Conservation (phyloP, 2,329 filamentous ascomycete species). For the Ophidiomyces ophidiicola region DNA sequence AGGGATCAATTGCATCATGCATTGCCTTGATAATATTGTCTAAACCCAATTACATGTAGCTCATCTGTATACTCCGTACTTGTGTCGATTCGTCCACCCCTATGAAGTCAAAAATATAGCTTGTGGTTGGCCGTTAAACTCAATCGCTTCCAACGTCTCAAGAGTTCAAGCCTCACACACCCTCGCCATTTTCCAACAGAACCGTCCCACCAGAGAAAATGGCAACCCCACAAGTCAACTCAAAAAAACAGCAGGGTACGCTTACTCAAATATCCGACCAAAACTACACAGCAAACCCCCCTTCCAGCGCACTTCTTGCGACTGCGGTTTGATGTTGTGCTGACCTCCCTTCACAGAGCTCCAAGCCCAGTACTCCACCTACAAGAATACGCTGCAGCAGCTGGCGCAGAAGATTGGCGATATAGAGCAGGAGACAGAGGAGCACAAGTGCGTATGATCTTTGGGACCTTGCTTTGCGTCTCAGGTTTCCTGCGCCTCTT, state of each 20-base stretch:
- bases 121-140: too few relatives aligned
- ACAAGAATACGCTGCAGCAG: slow-evolving; percentile 67
- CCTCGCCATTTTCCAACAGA: background rate
- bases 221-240: slow-evolving; percentile 31
- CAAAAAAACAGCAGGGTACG: slow-evolving; percentile 39
- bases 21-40: too few relatives aligned
- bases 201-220: slow-evolving; percentile 16
- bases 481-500: background rate
- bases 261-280: background rate
- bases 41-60: too few relatives aligned
- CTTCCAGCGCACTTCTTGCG: too few relatives aligned
- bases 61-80: too few relatives aligned
- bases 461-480: background rate
- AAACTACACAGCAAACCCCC: background rate
- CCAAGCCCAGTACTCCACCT: slow-evolving; percentile 40
- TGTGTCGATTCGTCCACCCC: too few relatives aligned
- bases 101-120: too few relatives aligned
- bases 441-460: slow-evolving; percentile 71
- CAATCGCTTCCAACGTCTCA: too few relatives aligned
- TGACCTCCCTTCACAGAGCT: slow-evolving; percentile 28
- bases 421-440: slow-evolving; percentile 92
- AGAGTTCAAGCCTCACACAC: too few relatives aligned
- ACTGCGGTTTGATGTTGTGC: background rate
- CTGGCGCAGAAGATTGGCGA: slow-evolving; percentile 94
- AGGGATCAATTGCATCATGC: too few relatives aligned